Conservation (phyloP, 768 basidiomycete species). For the Cystofilobasidium capitatum region DNA sequence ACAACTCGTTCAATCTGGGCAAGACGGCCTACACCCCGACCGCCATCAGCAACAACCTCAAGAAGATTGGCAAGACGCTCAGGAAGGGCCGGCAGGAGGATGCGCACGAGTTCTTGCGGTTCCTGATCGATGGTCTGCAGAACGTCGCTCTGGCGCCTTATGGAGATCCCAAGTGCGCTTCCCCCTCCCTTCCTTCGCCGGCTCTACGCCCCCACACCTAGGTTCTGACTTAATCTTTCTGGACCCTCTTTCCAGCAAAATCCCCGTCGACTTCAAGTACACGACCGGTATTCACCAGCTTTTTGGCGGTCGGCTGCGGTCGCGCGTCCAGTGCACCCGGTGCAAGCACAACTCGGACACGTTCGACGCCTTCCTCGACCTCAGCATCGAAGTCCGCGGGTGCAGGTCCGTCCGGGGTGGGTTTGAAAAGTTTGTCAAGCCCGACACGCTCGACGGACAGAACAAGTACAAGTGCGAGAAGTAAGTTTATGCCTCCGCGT, state of each 20-base stretch:
- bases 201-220: not conserved
- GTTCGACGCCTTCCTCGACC: slow-evolving; percentile 86
- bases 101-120: slow-evolving; percentile 93
- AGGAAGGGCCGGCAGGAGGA: slow-evolving; percentile 89
- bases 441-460: slow-evolving; percentile 73
- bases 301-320: slow-evolving; percentile 85
- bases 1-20: slow-evolving; percentile 47
- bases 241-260: slow-evolving; percentile 30
- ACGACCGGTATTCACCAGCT: slow-evolving; percentile 90
- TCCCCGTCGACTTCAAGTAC: slow-evolving; percentile 45
- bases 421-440: slow-evolving; percentile 64
- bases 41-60: slow-evolving; percentile 57
- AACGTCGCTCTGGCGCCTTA: slow-evolving; percentile 56
- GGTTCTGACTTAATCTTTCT: not conserved
- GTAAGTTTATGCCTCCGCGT: slow-evolving; percentile 45
- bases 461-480: slow-evolving; percentile 99
- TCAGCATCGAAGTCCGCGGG: slow-evolving; percentile 70
- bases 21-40: slow-evolving; percentile 52
- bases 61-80: slow-evolving; percentile 35
- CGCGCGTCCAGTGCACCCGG: slow-evolving; percentile 71
- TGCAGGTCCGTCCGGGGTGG: slow-evolving; percentile 54
- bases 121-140: slow-evolving; percentile 83
- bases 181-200: not conserved
- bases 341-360: slow-evolving; percentile 89
- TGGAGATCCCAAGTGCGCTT: slow-evolving; percentile 61